Percentiles rank a stretch among this genome's conserved stretches.
Conservation (phyloP, 106 monocot genomes). For the Phalaenopsis equestris region DNA sequence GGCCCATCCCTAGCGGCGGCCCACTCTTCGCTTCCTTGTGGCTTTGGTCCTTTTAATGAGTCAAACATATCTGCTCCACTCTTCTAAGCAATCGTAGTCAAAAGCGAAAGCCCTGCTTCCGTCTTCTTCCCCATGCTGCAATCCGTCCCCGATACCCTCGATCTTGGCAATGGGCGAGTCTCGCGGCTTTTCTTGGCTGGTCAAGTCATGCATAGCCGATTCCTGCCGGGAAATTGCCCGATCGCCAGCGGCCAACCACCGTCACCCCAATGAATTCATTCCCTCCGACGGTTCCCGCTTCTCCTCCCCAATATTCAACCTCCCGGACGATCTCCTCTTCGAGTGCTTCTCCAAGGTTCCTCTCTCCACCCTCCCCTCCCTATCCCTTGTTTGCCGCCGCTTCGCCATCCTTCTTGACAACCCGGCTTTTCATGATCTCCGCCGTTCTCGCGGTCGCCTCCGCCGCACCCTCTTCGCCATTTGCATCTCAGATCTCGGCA, state of each 20-base stretch:
- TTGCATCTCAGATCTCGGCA: constrained; percentile 17
- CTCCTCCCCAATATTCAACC: constrained; percentile 22
- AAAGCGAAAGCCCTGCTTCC: not conserved
- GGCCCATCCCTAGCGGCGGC: too few species aligned
- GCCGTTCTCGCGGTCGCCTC: constrained; percentile 33
- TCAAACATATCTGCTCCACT: not conserved
- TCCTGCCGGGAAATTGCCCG: constrained; percentile 27
- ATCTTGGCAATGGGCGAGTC: constrained; percentile 35
- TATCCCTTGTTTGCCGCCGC: constrained; percentile 51
- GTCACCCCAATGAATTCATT: not conserved
- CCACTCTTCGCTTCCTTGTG: not conserved
- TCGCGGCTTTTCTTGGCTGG: constrained; percentile 67
- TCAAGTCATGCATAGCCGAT: constrained; percentile 75
- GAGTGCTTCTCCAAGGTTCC: constrained; percentile 48
- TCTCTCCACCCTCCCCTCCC: constrained; percentile 47
- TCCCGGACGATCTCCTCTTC: constrained; percentile 74
- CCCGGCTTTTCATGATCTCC: constrained; percentile 36
- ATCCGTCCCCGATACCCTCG: not conserved
- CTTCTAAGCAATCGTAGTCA: not conserved
- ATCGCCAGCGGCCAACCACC: constrained; percentile 12
- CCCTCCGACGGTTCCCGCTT: constrained; percentile 1
- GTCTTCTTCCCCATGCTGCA: not conserved
- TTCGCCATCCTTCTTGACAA: constrained; percentile 40
- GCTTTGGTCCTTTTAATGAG: not conserved
- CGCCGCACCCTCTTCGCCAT: constrained; percentile 24